Conservation (phyloP, 805 yeast species). For the Starmerella sp. region DNA sequence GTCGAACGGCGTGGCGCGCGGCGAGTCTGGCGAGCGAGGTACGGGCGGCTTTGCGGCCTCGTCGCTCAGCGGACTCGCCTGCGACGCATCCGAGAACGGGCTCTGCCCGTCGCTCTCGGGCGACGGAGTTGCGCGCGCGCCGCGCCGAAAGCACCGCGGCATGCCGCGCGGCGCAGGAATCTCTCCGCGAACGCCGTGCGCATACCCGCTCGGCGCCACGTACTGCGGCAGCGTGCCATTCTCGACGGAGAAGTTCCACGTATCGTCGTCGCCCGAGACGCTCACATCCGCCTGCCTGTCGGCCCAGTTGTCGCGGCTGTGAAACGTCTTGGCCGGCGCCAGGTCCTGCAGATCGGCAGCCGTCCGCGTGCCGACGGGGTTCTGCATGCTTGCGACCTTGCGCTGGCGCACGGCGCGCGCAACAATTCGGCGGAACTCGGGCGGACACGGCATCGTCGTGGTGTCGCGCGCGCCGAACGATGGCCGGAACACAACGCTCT, state of each 20-base stretch:
- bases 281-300: background rate
- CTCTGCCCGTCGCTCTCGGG: no score
- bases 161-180: background rate
- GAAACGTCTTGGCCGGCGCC: slow-evolving; percentile 23
- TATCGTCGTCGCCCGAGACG: background rate
- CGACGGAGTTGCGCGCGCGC: no score
- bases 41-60: no score
- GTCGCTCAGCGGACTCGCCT: no score
- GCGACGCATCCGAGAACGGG: no score
- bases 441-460: background rate
- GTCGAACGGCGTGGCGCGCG: no score
- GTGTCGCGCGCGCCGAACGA: slow-evolving; percentile 19
- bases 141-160: no score
- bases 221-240: no score
- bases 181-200: background rate
- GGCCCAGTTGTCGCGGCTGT: slow-evolving; percentile 42
- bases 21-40: no score
- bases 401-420: background rate
- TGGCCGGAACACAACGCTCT: slow-evolving; percentile 22
- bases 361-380: background rate
- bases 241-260: background rate
- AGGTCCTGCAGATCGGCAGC: slow-evolving; percentile 31
- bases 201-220: background rate
- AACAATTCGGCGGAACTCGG: background rate
- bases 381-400: background rate